Base-by-base conservation (phyloP, 164 flowering plant species). In the Macadamia integrifolia region DNA sequence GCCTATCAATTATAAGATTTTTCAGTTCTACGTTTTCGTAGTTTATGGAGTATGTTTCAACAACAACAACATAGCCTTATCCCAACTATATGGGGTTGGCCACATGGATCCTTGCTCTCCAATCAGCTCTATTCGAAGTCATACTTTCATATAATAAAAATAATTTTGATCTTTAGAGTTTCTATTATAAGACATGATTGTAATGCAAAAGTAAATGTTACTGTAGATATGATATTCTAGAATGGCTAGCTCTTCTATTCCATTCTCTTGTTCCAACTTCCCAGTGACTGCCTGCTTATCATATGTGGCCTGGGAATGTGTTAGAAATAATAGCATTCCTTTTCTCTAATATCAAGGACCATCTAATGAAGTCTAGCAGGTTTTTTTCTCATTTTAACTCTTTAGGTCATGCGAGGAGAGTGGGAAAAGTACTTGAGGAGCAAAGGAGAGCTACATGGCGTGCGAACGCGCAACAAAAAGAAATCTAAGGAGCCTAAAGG, bases 381-480 rank as follows among this genome's bases (percentile, higher is more conserved):
- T 61, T 14, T 9, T 52, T 74, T 6, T 60, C 8, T 58, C 11
- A n/a, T n/a, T 63, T 72, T 78, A 74, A 9, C 69, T 67, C 6
- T 75, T 66, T 64, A 94, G 99, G 98, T 89, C 65, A 89, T 94
- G 96, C 84, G 69, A n/a, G 88, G 87, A 52, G 86, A 82, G 75
- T 92, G 98, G 98, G 93, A 84, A 71, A 95, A 89, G 63, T 95
- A 95, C 74, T 79, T 92, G 81, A 78, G 84, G 69, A 86, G 88
- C 72, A 95, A 87, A 82, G 84, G 81, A 65, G 88, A 89, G 78
- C 72, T 92, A 77, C 87, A 90, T 58, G 80, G 83, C 17, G 50
- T 85, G 30, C 85, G 77, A 69, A 77, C 80, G 70, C 85, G 78
- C 28, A 76, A 70, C 14, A 85, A 83, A 71, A 92, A 89, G 81